Evolutionary conservation across 108 stramenopile genomes (phyloP), one percentile per base, ranked within the genome.

Genomic region (Aurantiochytrium sp.): DNA sequence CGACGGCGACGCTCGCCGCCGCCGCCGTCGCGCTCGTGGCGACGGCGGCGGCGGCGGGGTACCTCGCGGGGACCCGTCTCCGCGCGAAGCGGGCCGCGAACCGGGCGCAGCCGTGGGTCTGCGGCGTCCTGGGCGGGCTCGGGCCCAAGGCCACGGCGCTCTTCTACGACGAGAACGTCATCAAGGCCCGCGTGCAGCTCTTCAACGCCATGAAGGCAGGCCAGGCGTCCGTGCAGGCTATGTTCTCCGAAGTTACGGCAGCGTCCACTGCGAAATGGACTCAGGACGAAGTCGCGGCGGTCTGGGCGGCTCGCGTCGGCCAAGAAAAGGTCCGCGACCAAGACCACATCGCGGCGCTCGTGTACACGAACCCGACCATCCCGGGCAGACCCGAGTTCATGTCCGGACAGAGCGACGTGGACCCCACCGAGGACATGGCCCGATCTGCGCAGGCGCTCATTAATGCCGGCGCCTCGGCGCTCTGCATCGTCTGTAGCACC

Each of bases 291-390:
- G 42, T 81, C 17, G 73, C 39, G 45, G n/a, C n/a, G 24, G 73
- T 81, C 17, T 81, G 73, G 73, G 73, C 73, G 45, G n/a, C 42
- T 12, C 73, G 73, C 1, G 73, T 48, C 21, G 73, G 73, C 0
- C 39, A 48, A 4, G 73, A 81, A n/a, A 48, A 41, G 39, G 39
- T 81, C 1, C 39, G 73, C 39, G 73, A 81, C n/a, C 73, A 81
- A 24, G 73, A 81, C 24, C 73, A 81, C 30, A 1, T 81, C 0
- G 42, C 73, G 12, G 12, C 19, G 36, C 73, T 81, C 3, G 32
- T 81, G n/a, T 81, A 81, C 73, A 81, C 73, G 21, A 81, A 81
- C 45, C 73, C 73, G 17, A 81, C 73, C 6, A 81, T 81, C 39
- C 73, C 73, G 39, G 73, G 73, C 27, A 22, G 73, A 12, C 73